Base-by-base conservation (phyloP, 2,329 filamentous ascomycete species). In the Atkinsonella hypoxylon region DNA sequence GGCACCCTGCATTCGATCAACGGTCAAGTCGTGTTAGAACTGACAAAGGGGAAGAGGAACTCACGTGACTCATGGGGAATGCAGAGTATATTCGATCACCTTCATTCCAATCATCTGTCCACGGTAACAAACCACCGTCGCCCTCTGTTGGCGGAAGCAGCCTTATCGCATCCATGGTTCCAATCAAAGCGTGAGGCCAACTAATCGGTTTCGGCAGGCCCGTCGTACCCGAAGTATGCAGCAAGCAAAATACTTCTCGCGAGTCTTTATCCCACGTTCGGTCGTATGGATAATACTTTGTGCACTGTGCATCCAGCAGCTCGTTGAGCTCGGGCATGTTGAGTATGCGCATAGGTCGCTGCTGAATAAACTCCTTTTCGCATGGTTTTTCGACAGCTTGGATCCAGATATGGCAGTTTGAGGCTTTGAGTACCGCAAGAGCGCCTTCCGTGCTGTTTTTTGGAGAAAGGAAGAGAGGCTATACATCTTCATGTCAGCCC, bases 221-320 rank as follows among this genome's bases (percentile, higher is more conserved):
- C 2, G 70, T 73, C 1, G 66, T 64, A 2, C 71, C 71, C 3
- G 68, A 72, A 0, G 70, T 71, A 46, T 73, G 70, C 1, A 71
- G 49, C 26, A 67, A 60, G 26, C 66, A 61, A 5, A 70, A 66
- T 0, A 65, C 63, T 1, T 70, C 67, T 31, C 63, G 54, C 0
- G 54, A 55, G 6, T 63, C 66, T 2, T 62, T 55, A 2, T 63
- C 60, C n/a, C 62, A 70, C 2, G 57, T 61, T 40, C 63, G 66
- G 3, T 54, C 57, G 48, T 66, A 70, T 0, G 52, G 53, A 26
- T 62, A 68, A 4, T 54, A 48, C 36, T 56, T 13, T 0, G 51
- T 45, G 1, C 45, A 26, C 2, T 55, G 48, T 4, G 34, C 44
- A 5, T 59, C 52, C 5, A 65, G 55, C 34, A 69, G 61, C 1